Evolutionary conservation across 805 yeast genomes (phyloP).

Genomic region (Cyberlindnera xishuangbannaensis): DNA sequence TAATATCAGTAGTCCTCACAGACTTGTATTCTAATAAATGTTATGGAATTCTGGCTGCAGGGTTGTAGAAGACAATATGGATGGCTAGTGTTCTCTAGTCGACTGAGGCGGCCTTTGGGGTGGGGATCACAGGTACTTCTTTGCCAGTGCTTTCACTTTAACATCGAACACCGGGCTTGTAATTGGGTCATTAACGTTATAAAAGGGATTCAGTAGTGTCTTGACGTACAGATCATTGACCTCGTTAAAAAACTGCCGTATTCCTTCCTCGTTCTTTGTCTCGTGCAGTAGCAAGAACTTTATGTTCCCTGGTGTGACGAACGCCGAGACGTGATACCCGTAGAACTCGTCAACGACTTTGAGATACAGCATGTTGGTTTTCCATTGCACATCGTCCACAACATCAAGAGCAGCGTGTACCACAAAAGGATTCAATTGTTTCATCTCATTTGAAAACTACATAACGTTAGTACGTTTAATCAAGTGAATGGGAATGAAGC

Average conservation of each 20-base stretch:
- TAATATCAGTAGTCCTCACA: too few species aligned
- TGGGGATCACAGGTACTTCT: conserved; percentile 69
- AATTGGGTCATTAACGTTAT: conserved; percentile 68
- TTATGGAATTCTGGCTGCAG: too few species aligned
- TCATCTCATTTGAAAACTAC: conserved; percentile 63
- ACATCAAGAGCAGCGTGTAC: conserved; percentile 85
- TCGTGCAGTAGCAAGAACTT: conserved; percentile 73
- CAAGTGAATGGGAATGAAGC: background rate
- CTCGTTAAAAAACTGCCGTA: conserved; percentile 79
- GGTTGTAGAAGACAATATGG: too few species aligned
- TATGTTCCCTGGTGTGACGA: conserved; percentile 81
- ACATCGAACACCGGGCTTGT: conserved; percentile 69
- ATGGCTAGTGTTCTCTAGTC: too few species aligned
- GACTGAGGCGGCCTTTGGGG: too few species aligned
- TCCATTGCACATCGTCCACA: conserved; percentile 89
- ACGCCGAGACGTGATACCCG: conserved; percentile 77
- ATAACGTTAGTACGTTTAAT: too few species aligned
- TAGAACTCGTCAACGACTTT: conserved; percentile 83
- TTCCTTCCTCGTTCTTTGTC: conserved; percentile 55
- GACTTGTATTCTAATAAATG: too few species aligned
- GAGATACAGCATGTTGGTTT: conserved; percentile 54
- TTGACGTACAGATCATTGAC: conserved; percentile 85
- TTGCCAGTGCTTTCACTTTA: conserved; percentile 64
- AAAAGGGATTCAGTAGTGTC: conserved; percentile 81
- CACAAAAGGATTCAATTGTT: conserved; percentile 81